phyloP scores from a whole-genome alignment of 2,329 filamentous ascomycete genomes.

The Polytolypa hystricis region DNA sequence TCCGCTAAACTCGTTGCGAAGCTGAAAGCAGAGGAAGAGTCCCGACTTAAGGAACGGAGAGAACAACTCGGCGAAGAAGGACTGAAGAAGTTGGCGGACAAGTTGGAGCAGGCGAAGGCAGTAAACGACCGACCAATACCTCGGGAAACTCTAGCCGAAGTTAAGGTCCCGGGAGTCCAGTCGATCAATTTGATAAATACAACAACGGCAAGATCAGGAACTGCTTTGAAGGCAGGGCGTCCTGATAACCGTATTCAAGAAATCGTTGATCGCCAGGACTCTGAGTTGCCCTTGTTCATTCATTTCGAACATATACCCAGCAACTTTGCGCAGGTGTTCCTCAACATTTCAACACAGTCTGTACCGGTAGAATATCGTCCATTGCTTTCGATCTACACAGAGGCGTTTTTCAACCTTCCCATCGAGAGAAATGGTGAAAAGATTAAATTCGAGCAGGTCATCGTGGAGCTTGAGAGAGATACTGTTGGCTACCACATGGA shows the following conservation, averaged over 20 bases:
- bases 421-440: constrained; percentile 64
- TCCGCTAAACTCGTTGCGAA: constrained; percentile 68
- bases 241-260: constrained; percentile 61
- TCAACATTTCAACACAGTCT: constrained; percentile 67
- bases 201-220: constrained; percentile 68
- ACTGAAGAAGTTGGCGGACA: constrained; percentile 60
- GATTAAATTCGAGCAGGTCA: constrained; percentile 82
- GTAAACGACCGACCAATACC: constrained; percentile 87
- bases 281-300: constrained; percentile 68
- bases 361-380: constrained; percentile 77
- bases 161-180: constrained; percentile 71
- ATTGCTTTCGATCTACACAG: constrained; percentile 69
- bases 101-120: constrained; percentile 70
- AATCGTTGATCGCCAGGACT: constrained; percentile 58
- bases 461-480: constrained; percentile 81
- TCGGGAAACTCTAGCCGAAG: constrained; percentile 64
- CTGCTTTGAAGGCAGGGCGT: constrained; percentile 59
- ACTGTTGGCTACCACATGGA: constrained; percentile 75
- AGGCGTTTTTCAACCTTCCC: constrained; percentile 91
- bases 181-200: constrained; percentile 94
- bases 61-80: constrained; percentile 72
- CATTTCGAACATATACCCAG: constrained; percentile 93
- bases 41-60: constrained; percentile 66
- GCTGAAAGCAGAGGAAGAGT: constrained; percentile 70
- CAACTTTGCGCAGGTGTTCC: constrained; percentile 76